Conservation (phyloP, 2,329 filamentous ascomycete genomes). For the Fusarium sp. region DNA sequence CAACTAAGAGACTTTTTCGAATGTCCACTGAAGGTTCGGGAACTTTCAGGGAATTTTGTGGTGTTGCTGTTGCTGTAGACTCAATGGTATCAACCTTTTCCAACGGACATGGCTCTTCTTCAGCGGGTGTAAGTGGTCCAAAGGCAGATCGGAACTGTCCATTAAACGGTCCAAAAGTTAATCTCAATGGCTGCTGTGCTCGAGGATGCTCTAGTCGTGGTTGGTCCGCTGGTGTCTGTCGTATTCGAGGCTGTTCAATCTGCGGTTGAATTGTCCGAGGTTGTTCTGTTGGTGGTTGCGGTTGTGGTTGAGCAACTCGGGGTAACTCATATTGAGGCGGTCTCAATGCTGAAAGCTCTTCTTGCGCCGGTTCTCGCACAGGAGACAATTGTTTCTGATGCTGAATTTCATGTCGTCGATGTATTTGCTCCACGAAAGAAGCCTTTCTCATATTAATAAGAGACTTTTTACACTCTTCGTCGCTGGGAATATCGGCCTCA, state of each 20-base stretch:
- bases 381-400: conserved; percentile 15
- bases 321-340: neutral
- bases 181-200: conserved; percentile 24
- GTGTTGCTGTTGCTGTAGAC: neutral
- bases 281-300: neutral
- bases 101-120: conserved; percentile 23
- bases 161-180: conserved; percentile 27
- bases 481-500: conserved; percentile 39
- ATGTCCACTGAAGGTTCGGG: conserved; percentile 5
- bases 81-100: neutral
- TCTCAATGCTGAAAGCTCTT: neutral
- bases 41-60: neutral
- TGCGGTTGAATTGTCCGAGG: neutral
- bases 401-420: conserved; percentile 22
- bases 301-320: neutral
- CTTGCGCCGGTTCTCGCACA: conserved; percentile 7
- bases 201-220: conserved; percentile 1
- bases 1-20: conserved; percentile 18
- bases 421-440: conserved; percentile 25
- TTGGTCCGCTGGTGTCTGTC: neutral
- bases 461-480: conserved; percentile 37
- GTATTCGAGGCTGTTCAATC: neutral
- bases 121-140: conserved; percentile 29
- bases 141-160: conserved; percentile 23
- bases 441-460: conserved; percentile 34